phyloP scores from a whole-genome alignment of 2,329 filamentous ascomycete genomes.

The Diaporthe nobilis region DNA sequence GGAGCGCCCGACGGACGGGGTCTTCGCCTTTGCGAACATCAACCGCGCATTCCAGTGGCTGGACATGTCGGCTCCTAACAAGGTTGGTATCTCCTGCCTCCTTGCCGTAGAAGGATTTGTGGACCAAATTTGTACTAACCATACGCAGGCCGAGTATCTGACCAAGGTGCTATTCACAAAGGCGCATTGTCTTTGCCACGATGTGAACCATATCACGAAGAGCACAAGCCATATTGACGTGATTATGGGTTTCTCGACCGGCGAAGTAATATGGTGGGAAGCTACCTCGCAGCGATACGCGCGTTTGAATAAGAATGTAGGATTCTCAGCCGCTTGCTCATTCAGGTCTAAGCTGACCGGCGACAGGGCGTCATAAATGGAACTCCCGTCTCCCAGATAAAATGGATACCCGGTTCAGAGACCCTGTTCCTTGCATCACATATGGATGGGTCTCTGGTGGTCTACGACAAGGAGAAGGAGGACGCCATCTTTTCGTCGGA shows the following conservation, averaged over 20 bases:
- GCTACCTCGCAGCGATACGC: slow-evolving; percentile 96
- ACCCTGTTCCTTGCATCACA: slow-evolving; percentile 93
- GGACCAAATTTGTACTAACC: slow-evolving; percentile 46
- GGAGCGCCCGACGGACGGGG: slow-evolving; percentile 82
- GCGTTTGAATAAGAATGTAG: slow-evolving; percentile 93
- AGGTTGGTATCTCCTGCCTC: slow-evolving; percentile 56
- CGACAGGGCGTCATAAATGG: slow-evolving; percentile 86
- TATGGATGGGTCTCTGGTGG: slow-evolving; percentile 89
- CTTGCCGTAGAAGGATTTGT: not conserved
- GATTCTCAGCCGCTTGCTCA: slow-evolving; percentile 43
- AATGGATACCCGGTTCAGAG: slow-evolving; percentile 95
- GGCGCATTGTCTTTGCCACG: slow-evolving; percentile 94
- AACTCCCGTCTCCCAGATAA: slow-evolving; percentile 87
- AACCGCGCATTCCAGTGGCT: slow-evolving; percentile 98
- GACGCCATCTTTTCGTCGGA: slow-evolving; percentile 85
- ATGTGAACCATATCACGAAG: slow-evolving; percentile 89
- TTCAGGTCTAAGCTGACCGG: slow-evolving; percentile 41
- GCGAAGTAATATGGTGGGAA: slow-evolving; percentile 99
- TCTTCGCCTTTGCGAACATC: slow-evolving; percentile 95
- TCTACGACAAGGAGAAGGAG: slow-evolving; percentile 98
- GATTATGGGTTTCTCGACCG: slow-evolving; percentile 95
- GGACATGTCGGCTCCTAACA: slow-evolving; percentile 82
- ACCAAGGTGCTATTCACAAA: slow-evolving; percentile 98
- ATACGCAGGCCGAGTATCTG: slow-evolving; percentile 81
- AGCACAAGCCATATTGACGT: slow-evolving; percentile 86